These are phyloP conservation scores for Metschnikowia corniflorae DNA, from an alignment of 805 yeast genomes.

Conservation along the genomic window DNA sequence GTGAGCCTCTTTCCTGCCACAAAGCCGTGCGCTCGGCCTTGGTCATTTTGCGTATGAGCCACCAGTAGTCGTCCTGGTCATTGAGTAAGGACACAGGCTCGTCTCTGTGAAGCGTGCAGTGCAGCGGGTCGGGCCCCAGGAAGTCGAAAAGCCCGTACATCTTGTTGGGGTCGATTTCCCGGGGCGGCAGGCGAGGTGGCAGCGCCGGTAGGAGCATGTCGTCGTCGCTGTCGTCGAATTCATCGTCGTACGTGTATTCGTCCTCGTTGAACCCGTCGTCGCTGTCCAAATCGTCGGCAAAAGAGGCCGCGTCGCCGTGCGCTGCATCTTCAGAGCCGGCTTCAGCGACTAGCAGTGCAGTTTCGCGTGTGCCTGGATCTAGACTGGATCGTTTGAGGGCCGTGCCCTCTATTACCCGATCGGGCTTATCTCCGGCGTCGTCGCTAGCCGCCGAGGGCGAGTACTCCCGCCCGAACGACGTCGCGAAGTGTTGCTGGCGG, in stretches of 20 bases:
- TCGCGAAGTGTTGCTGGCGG: constrained; percentile 30
- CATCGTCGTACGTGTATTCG: constrained; percentile 11
- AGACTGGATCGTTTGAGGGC: neutral
- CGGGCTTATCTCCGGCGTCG: neutral
- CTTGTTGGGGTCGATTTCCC: constrained; percentile 76
- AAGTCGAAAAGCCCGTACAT: constrained; percentile 86
- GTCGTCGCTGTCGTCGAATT: constrained; percentile 30
- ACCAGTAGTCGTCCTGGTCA: constrained; percentile 95
- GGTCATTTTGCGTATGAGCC: constrained; percentile 64
- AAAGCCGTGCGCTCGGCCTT: constrained; percentile 27
- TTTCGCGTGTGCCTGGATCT: neutral
- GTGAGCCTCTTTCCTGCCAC: constrained; percentile 12
- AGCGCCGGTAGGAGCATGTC: constrained; percentile 49
- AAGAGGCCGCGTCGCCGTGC: neutral
- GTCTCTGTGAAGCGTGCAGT: constrained; percentile 73
- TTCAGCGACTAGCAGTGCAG: neutral
- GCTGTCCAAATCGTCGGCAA: constrained; percentile 2
- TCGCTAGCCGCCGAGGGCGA: constrained; percentile 8
- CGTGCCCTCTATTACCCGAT: neutral
- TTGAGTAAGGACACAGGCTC: constrained; percentile 79
- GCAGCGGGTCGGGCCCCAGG: constrained; percentile 89
- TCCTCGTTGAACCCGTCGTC: constrained; percentile 9
- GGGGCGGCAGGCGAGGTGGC: constrained; percentile 77
- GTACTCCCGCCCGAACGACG: constrained; percentile 28
- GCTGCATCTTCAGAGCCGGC: neutral